A percentile compares a stretch with the other conserved stretches of the same genome.
phyloP scores from a whole-genome alignment of 2,329 filamentous ascomycete species.

The Neodidymelliopsis sp. region DNA sequence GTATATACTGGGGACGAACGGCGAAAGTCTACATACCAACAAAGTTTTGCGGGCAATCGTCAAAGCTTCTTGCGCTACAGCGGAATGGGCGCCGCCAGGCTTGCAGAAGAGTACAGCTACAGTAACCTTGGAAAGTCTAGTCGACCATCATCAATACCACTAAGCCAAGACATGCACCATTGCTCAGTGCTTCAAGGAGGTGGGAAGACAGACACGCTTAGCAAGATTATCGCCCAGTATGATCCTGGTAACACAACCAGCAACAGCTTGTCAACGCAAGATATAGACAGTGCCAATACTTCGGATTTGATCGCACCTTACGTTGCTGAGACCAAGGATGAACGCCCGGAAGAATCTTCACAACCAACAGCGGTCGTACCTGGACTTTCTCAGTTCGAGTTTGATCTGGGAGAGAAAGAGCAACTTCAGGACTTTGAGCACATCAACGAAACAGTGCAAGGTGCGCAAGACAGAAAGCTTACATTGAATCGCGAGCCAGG shows the following conservation, averaged over 20 bases:
- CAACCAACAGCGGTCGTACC: constrained; percentile 10
- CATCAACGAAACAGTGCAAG: neutral
- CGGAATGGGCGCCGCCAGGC: constrained; percentile 18
- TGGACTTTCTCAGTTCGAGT: constrained; percentile 37
- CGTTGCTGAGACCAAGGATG: neutral
- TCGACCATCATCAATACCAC: constrained; percentile 18
- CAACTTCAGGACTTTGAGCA: neutral
- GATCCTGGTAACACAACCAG: constrained; percentile 15
- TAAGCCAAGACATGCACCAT: constrained; percentile 23
- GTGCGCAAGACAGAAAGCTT: constrained; percentile 8
- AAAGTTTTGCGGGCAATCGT: constrained; percentile 26
- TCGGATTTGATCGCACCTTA: constrained; percentile 7
- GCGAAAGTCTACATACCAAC: constrained; percentile 29
- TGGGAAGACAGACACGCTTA: constrained; percentile 43
- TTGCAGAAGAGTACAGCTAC: constrained; percentile 28
- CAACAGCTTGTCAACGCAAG: constrained; percentile 6
- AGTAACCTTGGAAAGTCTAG: constrained; percentile 16
- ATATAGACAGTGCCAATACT: neutral
- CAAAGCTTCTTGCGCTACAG: constrained; percentile 33
- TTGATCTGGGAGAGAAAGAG: constrained; percentile 17
- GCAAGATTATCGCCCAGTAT: constrained; percentile 44
- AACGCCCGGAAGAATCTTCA: neutral
- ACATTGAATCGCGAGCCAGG: constrained; percentile 25
- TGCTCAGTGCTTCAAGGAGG: constrained; percentile 19
- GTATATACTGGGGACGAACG: constrained; percentile 39